These are phyloP conservation scores for Arthrobotrys conoides DNA, from an alignment of 2,329 filamentous ascomycete genomes.

Conservation along the genomic window DNA sequence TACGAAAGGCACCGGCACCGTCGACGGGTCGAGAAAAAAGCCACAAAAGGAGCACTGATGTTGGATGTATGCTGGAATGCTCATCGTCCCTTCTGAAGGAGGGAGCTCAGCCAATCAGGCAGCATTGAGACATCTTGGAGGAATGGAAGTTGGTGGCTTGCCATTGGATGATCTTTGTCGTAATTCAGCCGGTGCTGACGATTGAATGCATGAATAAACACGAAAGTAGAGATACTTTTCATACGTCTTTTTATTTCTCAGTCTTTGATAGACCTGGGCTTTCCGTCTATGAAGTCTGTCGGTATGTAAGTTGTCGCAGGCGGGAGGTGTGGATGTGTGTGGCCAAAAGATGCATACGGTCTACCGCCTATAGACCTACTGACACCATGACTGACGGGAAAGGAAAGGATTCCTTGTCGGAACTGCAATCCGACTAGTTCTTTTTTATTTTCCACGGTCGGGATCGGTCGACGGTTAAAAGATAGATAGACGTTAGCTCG, in stretches of 20 bases:
- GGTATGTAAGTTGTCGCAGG: conserved; percentile 18
- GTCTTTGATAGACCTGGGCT: background rate
- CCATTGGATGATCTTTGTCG: conserved; percentile 45
- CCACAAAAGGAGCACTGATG: conserved; percentile 32
- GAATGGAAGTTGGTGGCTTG: conserved; percentile 33
- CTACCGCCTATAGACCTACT: too few species aligned
- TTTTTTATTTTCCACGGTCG: conserved; percentile 1
- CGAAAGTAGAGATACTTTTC: conserved; percentile 15
- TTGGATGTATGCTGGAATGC: conserved; percentile 41
- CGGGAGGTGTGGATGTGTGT: conserved; percentile 23
- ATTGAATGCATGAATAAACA: conserved; percentile 5
- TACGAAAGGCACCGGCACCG: conserved; percentile 20
- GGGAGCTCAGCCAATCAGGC: conserved; percentile 35
- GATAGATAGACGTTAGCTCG: conserved; percentile 40
- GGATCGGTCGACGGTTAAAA: conserved; percentile 28
- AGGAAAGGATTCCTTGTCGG: conserved; percentile 41
- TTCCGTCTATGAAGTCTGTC: background rate
- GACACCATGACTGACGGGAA: conserved; percentile 30
- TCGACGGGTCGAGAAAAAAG: conserved; percentile 27
- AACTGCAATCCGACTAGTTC: conserved; percentile 32
- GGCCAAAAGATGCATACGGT: background rate
- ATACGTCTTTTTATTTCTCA: background rate
- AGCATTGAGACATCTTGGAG: conserved; percentile 11
- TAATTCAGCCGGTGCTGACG: conserved; percentile 55
- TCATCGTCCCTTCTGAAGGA: conserved; percentile 6